These are phyloP conservation scores for Myxozyma udenii DNA, from an alignment of 805 yeast genomes.

Conservation along the genomic window DNA sequence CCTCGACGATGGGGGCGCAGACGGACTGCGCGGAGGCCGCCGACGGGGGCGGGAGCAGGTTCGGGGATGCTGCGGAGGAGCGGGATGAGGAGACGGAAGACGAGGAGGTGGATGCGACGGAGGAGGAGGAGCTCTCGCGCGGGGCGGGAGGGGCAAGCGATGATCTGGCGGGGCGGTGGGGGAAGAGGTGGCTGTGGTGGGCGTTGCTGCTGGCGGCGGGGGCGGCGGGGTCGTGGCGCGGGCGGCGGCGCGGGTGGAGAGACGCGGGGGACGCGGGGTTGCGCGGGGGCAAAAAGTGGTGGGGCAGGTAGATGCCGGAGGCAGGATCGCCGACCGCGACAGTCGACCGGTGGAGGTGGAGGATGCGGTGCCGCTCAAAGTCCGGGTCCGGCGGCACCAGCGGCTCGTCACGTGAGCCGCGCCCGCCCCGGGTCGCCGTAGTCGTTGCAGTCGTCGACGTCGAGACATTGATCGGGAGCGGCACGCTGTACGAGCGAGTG, in stretches of 20 bases:
- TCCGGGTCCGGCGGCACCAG: neutral
- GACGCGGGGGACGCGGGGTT: neutral
- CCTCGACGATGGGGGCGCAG: neutral
- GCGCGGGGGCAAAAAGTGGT: conserved; percentile 8
- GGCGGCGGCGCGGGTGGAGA: neutral
- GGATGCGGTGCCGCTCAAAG: neutral
- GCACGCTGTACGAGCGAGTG: too few species aligned
- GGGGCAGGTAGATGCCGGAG: conserved; percentile 7
- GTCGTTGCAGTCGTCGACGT: neutral
- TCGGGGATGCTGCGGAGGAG: neutral
- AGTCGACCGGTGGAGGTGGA: neutral
- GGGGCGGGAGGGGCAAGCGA: too few species aligned
- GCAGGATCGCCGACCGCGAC: neutral
- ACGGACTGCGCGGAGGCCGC: neutral
- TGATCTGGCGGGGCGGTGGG: too few species aligned
- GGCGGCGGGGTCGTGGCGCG: too few species aligned
- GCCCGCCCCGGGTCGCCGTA: neutral
- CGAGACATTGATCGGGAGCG: neutral
- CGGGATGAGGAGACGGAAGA: neutral
- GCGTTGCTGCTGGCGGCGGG: too few species aligned
- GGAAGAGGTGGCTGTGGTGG: too few species aligned
- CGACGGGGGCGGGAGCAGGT: neutral
- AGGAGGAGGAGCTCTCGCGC: too few species aligned
- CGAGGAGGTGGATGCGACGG: too few species aligned
- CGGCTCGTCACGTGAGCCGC: neutral